Evolutionary conservation across 768 basidiomycete species (phyloP).

Genomic region (Kwoniella sp.): DNA sequence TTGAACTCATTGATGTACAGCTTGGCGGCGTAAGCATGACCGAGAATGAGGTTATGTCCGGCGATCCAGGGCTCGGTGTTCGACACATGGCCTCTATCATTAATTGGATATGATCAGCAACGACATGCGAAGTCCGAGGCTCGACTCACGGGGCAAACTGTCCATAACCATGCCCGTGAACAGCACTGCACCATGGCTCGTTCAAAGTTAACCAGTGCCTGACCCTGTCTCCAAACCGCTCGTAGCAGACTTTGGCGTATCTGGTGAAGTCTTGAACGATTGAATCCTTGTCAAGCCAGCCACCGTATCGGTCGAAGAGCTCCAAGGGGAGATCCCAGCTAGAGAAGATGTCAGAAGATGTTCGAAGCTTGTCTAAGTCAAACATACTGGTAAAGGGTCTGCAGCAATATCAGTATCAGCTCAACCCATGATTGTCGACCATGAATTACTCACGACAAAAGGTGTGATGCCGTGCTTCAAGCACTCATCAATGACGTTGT

Average conservation of each 20-base stretch:
- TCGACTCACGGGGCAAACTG: conserved; percentile 61
- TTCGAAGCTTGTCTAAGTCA: neutral
- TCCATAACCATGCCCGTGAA: conserved; percentile 74
- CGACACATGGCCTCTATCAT: conserved; percentile 33
- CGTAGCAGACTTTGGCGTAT: conserved; percentile 71
- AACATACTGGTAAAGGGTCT: conserved; percentile 36
- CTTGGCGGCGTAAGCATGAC: conserved; percentile 71
- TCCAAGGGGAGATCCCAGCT: conserved; percentile 76
- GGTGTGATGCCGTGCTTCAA: conserved; percentile 65
- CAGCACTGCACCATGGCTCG: conserved; percentile 61
- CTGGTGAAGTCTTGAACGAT: conserved; percentile 68
- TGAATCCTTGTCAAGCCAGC: conserved; percentile 71
- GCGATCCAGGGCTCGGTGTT: conserved; percentile 57
- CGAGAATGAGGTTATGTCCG: conserved; percentile 68
- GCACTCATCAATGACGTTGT: conserved; percentile 69
- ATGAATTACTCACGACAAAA: conserved; percentile 43
- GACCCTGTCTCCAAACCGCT: conserved; percentile 73
- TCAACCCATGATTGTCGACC: neutral
- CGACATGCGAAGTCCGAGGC: neutral
- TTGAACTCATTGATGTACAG: conserved; percentile 71
- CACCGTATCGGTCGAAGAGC: conserved; percentile 72
- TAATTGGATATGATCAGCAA: no score
- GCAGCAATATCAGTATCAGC: conserved; percentile 4
- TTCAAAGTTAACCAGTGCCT: conserved; percentile 78
- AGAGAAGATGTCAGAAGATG: conserved; percentile 5